phyloP scores from a whole-genome alignment of 2,329 filamentous ascomycete genomes.

The Penicillium sp. region DNA sequence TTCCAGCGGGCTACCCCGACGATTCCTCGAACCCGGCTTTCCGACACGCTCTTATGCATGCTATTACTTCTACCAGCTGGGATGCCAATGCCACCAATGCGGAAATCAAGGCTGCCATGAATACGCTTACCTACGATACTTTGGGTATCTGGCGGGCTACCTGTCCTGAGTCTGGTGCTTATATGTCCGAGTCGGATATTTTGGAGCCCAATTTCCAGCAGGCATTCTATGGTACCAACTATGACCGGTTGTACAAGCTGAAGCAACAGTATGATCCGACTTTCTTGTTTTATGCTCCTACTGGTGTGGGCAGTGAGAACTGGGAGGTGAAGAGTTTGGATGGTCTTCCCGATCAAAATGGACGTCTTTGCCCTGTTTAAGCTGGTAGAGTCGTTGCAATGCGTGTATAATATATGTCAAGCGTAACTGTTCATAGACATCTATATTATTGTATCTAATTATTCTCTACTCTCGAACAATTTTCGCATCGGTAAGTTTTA shows the following conservation, averaged over 20 bases:
- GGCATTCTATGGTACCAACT: constrained; percentile 32
- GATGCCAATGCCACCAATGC: constrained; percentile 31
- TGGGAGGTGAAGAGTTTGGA: constrained; percentile 44
- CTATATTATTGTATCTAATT: not conserved
- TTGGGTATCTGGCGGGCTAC: constrained; percentile 26
- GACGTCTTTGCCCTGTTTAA: constrained; percentile 42
- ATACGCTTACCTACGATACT: constrained; percentile 20
- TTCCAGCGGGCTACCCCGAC: constrained; percentile 13
- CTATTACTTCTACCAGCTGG: constrained; percentile 27
- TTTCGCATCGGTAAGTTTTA: fast-evolving
- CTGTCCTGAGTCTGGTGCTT: constrained; percentile 26
- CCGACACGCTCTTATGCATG: constrained; percentile 26
- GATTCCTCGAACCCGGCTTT: constrained; percentile 28
- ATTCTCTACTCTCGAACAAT: no score
- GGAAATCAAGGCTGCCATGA: constrained; percentile 32
- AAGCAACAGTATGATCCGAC: constrained; percentile 56
- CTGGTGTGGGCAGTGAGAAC: constrained; percentile 55
- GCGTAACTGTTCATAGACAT: not conserved
- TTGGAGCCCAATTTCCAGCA: constrained; percentile 34
- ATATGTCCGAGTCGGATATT: constrained; percentile 53
- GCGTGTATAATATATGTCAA: not conserved
- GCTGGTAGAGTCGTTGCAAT: not conserved
- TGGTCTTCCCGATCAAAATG: constrained; percentile 33
- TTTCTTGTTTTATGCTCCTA: constrained; percentile 50
- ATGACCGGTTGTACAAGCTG: constrained; percentile 33